phyloP scores from a whole-genome alignment of 2,329 filamentous ascomycete genomes.

The Paecilomyces niveus region DNA sequence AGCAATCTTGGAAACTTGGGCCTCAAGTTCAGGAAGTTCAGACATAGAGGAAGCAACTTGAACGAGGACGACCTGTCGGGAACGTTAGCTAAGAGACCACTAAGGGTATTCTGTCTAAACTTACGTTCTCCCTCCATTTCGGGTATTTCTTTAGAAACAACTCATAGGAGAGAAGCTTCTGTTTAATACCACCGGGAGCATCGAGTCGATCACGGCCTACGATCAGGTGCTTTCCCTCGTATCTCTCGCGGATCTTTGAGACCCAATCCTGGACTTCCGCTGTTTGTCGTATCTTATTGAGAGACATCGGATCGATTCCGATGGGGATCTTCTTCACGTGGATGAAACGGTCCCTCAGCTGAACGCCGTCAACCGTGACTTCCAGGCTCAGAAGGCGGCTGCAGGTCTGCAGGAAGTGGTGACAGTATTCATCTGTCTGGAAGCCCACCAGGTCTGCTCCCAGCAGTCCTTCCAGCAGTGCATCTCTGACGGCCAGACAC shows the following conservation, averaged over 20 bases:
- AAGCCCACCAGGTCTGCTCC: constrained; percentile 88
- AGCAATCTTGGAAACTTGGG: constrained; percentile 84
- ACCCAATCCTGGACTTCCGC: constrained; percentile 72
- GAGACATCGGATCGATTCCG: constrained; percentile 72
- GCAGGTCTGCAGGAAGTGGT: constrained; percentile 91
- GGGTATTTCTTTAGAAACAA: constrained; percentile 88
- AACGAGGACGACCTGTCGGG: constrained; percentile 66
- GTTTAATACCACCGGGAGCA: constrained; percentile 79
- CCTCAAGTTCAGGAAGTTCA: constrained; percentile 76
- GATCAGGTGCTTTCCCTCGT: constrained; percentile 80
- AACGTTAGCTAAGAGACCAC: constrained; percentile 2
- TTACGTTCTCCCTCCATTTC: constrained; percentile 67
- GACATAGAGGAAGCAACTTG: constrained; percentile 86
- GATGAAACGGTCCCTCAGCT: constrained; percentile 82
- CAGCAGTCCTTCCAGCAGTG: constrained; percentile 83
- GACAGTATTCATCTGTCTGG: constrained; percentile 84
- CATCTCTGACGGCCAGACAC: constrained; percentile 73
- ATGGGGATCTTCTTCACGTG: constrained; percentile 76
- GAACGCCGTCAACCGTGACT: constrained; percentile 74
- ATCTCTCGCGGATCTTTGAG: constrained; percentile 67
- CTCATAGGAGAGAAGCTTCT: constrained; percentile 86
- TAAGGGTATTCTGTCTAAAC: constrained; percentile 1
- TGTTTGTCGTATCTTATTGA: constrained; percentile 62
- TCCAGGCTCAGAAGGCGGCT: constrained; percentile 79
- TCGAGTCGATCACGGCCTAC: constrained; percentile 92